phyloP scores from a whole-genome alignment of 2,329 filamentous ascomycete genomes.

The Aspergillus floridensis region DNA sequence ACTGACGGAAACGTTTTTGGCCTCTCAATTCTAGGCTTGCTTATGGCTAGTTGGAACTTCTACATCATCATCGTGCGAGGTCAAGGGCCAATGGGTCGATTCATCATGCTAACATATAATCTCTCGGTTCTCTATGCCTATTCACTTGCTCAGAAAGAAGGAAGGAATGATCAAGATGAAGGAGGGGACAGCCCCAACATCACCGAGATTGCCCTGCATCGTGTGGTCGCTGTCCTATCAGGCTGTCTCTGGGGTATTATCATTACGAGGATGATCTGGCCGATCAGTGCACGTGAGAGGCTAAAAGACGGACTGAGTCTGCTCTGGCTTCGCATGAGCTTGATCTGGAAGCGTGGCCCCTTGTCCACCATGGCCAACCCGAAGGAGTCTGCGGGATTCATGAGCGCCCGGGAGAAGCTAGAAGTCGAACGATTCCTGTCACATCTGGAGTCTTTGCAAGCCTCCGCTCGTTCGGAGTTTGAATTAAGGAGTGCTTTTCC shows the following conservation, averaged over 20 bases:
- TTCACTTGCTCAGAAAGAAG: conserved; percentile 75
- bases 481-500: conserved; percentile 87
- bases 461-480: conserved; percentile 77
- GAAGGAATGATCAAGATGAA: conserved; percentile 80
- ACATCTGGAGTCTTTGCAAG: conserved; percentile 70
- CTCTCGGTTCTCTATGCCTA: conserved; percentile 93
- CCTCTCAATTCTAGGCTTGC: conserved; percentile 77
- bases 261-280: conserved; percentile 86
- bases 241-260: conserved; percentile 92
- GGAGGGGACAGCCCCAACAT: conserved; percentile 81
- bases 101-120: conserved; percentile 94
- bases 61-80: conserved; percentile 82
- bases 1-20: conserved; percentile 70
- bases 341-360: conserved; percentile 95
- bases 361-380: conserved; percentile 68
- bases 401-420: conserved; percentile 82
- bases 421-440: conserved; percentile 77
- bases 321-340: conserved; percentile 90
- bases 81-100: conserved; percentile 86
- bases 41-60: conserved; percentile 79
- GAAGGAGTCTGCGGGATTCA: conserved; percentile 63
- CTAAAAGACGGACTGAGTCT: conserved; percentile 85
- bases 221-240: conserved; percentile 78
- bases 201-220: conserved; percentile 80
- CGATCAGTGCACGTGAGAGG: conserved; percentile 83